A percentile compares a stretch with the other conserved stretches of the same genome.
phyloP scores from a whole-genome alignment of 2,329 filamentous ascomycete genomes.

The Fusarium proliferatum region DNA sequence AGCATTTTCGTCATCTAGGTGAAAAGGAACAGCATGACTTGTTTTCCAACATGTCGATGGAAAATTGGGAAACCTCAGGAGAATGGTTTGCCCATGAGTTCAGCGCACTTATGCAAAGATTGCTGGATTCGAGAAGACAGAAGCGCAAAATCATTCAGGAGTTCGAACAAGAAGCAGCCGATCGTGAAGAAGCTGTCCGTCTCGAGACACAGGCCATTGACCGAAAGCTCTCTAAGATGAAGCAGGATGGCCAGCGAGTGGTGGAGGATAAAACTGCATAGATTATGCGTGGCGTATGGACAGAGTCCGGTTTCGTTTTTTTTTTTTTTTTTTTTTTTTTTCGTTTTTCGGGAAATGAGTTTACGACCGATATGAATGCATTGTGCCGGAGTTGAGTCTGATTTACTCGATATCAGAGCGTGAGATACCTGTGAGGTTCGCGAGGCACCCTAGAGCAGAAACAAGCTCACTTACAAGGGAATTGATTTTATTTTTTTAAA shows the following conservation, averaged over 20 bases:
- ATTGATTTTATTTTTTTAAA: neutral
- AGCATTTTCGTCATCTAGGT: constrained; percentile 60
- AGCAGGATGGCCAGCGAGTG: constrained; percentile 66
- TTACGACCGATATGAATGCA: constrained; percentile 45
- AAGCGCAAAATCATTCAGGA: constrained; percentile 62
- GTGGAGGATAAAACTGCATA: constrained; percentile 56
- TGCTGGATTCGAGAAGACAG: constrained; percentile 60
- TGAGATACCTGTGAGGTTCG: constrained; percentile 28
- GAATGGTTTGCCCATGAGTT: constrained; percentile 71
- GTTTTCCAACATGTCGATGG: constrained; percentile 64
- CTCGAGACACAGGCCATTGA: constrained; percentile 65
- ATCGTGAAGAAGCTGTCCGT: constrained; percentile 65
- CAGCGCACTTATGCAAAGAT: constrained; percentile 58
- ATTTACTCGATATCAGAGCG: constrained; percentile 33
- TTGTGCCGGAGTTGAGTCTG: constrained; percentile 41
- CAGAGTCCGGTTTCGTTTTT: neutral
- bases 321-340: constrained; percentile 14
- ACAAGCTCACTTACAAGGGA: constrained; percentile 25
- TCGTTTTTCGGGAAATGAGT: constrained; percentile 16
- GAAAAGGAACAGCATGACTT: constrained; percentile 61
- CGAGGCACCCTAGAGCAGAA: constrained; percentile 17
- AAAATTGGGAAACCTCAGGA: constrained; percentile 69
- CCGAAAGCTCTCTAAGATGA: constrained; percentile 65
- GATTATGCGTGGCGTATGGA: neutral
- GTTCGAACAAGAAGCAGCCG: constrained; percentile 67